These are phyloP conservation scores for Xerocomus spinulosus DNA, from an alignment of 768 basidiomycete species.

Conservation along the genomic window DNA sequence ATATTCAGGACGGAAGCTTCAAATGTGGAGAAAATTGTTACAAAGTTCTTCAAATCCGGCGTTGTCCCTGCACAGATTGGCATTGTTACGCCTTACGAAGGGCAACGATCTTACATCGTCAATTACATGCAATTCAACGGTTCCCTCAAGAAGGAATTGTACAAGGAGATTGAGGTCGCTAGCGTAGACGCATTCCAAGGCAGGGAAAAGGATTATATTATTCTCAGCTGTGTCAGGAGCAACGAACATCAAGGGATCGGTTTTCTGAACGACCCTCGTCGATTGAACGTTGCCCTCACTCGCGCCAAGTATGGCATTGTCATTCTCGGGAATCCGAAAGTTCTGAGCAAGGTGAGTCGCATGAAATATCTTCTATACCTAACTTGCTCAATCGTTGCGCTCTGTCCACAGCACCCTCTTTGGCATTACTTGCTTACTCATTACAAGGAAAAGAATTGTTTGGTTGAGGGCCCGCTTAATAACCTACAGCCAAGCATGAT, in stretches of 20 bases:
- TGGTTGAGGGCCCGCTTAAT: conserved; percentile 95
- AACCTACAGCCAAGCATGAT: conserved; percentile 99
- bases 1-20: conserved; percentile 90
- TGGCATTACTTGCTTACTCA: conserved; percentile 99
- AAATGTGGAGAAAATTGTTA: conserved; percentile 99
- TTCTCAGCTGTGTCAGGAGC: conserved; percentile 93
- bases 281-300: conserved; percentile 94
- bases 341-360: conserved; percentile 85
- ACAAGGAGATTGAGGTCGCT: conserved; percentile 99
- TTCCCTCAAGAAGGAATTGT: conserved; percentile 97
- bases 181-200: conserved; percentile 99
- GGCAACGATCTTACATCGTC: conserved; percentile 96
- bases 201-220: conserved; percentile 99
- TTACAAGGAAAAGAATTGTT: conserved; percentile 91
- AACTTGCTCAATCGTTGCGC: conserved; percentile 8
- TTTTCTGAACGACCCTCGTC: conserved; percentile 95
- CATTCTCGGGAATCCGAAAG: conserved; percentile 99
- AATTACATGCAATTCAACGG: conserved; percentile 99
- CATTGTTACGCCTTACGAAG: conserved; percentile 98
- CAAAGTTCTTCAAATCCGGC: conserved; percentile 99
- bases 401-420: conserved; percentile 72
- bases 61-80: conserved; percentile 95
- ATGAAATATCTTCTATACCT: conserved; percentile 1
- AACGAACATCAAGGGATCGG: conserved; percentile 99
- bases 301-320: conserved; percentile 98